Conservation (phyloP, 192 early-diverging fungal species). For the Geranomyces michiganensis region DNA sequence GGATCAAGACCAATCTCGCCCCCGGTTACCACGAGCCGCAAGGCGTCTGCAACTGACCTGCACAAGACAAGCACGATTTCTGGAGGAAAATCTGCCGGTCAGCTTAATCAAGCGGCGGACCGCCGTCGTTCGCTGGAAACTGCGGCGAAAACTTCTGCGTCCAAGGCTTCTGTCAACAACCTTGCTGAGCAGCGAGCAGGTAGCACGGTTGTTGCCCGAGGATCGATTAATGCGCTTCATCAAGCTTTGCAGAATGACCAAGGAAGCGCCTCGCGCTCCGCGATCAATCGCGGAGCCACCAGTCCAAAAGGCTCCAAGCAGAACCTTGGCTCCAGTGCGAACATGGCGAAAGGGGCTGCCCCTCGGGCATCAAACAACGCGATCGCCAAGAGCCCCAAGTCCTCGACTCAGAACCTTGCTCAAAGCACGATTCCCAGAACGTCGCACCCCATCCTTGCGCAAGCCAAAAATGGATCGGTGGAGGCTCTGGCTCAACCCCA, state of each 20-base stretch:
- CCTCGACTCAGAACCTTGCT: slow-evolving; percentile 8
- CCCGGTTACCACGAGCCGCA: not conserved
- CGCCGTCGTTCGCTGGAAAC: slow-evolving; percentile 2
- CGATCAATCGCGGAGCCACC: not conserved
- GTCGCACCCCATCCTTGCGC: slow-evolving; percentile 5
- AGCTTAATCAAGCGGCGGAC: slow-evolving; percentile 1
- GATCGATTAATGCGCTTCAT: slow-evolving; percentile 5
- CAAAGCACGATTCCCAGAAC: not conserved
- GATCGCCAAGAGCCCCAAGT: not conserved
- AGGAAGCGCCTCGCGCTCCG: not conserved
- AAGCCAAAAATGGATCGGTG: not conserved
- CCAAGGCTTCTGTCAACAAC: not conserved
- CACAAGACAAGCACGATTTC: not conserved
- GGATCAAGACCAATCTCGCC: slow-evolving; percentile 6
- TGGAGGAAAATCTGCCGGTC: not conserved
- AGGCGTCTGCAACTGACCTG: slow-evolving; percentile 11
- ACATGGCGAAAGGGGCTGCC: not conserved
- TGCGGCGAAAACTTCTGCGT: not conserved
- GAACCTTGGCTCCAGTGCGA: not conserved
- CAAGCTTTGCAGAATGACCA: not conserved
- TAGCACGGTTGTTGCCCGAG: not conserved
- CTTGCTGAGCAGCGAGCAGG: not conserved
- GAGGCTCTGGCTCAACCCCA: not conserved
- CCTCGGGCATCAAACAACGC: not conserved
- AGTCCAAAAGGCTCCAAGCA: slow-evolving; percentile 2